A percentile compares a stretch with the other conserved stretches of the same genome.
Evolutionary conservation across 805 yeast species (phyloP).

Genomic region (Sungouiozyma intestinalis): DNA sequence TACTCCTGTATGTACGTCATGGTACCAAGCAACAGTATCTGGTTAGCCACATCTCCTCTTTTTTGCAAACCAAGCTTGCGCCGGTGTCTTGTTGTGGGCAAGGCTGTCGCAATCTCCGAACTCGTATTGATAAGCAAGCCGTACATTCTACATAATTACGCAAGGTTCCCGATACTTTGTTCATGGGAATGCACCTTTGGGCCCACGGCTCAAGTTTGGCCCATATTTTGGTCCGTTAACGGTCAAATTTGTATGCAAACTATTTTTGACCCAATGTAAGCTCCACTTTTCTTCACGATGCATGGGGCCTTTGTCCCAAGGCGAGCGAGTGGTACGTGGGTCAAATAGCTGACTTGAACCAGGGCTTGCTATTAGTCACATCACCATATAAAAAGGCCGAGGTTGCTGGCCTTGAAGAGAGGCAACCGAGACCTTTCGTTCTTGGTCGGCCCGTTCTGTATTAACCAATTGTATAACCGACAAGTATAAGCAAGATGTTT

Average conservation of each 20-base stretch:
- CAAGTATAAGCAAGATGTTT: not conserved
- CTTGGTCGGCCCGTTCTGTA: no score
- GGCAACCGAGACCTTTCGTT: no score
- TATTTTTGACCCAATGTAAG: not conserved
- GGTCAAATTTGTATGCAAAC: not conserved
- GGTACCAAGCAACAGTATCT: not conserved
- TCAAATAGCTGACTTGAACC: no score
- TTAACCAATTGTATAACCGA: no score
- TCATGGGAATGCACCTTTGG: no score
- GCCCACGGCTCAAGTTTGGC: not conserved
- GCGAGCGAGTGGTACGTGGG: no score
- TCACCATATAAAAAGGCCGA: not conserved
- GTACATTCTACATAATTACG: no score
- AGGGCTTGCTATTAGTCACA: not conserved
- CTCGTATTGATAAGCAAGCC: not conserved
- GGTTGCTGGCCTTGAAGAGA: not conserved
- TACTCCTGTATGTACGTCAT: not conserved
- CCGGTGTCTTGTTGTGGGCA: no score
- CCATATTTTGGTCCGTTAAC: not conserved
- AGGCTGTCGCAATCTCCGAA: no score
- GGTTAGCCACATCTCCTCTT: not conserved
- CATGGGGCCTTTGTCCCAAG: no score
- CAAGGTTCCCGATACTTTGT: no score
- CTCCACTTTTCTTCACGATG: not conserved
- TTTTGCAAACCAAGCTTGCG: not conserved